These are phyloP conservation scores for Botrytis sinoallii DNA, from an alignment of 2,329 filamentous ascomycete species.

Conservation along the genomic window DNA sequence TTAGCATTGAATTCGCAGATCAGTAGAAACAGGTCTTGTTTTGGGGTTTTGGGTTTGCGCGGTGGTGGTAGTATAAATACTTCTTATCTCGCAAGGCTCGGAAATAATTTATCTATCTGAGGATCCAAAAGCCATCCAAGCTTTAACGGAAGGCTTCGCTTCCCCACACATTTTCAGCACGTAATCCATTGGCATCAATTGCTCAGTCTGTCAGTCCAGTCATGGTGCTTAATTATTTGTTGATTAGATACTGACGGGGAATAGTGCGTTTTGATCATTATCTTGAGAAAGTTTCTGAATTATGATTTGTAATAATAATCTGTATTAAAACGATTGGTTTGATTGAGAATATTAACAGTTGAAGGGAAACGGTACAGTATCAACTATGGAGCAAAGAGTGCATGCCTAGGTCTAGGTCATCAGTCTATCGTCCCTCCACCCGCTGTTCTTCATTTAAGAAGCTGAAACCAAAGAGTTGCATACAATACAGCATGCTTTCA, in stretches of 20 bases:
- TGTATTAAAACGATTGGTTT: neutral
- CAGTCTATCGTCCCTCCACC: neutral
- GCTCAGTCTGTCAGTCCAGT: slow-evolving; percentile 6
- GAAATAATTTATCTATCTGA: neutral
- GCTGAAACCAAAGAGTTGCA: neutral
- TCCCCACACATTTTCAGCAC: slow-evolving; percentile 15
- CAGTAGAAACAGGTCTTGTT: neutral
- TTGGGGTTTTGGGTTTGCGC: neutral
- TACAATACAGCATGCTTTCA: neutral
- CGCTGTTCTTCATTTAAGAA: neutral
- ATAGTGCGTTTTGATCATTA: neutral
- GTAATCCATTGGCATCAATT: neutral
- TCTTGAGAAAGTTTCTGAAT: neutral
- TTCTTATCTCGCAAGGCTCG: neutral
- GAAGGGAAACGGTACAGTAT: neutral
- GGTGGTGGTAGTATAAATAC: slow-evolving; percentile 3
- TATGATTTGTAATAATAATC: neutral
- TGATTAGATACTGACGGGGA: neutral
- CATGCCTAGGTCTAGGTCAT: neutral
- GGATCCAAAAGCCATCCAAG: neutral
- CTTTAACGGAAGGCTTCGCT: neutral
- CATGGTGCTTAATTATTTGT: neutral
- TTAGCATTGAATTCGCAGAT: neutral
- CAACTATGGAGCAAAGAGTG: neutral
- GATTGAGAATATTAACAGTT: neutral